Evolutionary conservation across 2,329 filamentous ascomycete genomes (phyloP).

Genomic region (Helminthosporium solani): DNA sequence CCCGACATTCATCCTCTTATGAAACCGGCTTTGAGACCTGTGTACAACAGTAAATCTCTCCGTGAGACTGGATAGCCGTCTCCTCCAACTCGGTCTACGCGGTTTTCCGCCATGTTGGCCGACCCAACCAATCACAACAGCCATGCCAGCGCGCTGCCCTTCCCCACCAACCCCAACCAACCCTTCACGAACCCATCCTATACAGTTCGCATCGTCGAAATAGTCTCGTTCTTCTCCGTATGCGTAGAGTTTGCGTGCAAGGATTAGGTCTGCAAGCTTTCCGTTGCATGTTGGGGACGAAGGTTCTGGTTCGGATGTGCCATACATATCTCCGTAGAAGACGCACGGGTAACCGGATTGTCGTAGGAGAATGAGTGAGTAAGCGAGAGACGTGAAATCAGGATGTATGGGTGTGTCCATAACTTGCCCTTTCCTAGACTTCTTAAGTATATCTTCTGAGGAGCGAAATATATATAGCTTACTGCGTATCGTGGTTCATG

Average conservation of each 20-base stretch:
- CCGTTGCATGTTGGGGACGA: conserved; percentile 1
- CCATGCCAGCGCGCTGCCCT: not conserved
- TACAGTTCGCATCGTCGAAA: not conserved
- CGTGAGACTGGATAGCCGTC: not conserved
- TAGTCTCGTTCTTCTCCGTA: conserved; percentile 1
- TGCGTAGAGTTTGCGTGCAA: conserved; percentile 1
- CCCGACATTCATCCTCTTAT: conserved; percentile 1
- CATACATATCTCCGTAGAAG: conserved; percentile 3
- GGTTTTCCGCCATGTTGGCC: not conserved
- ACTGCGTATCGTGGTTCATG: conserved; percentile 5
- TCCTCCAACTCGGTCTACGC: not conserved
- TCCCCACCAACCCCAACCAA: not conserved
- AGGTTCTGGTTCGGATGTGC: not conserved
- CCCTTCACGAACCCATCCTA: conserved; percentile 1
- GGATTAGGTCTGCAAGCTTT: conserved; percentile 2
- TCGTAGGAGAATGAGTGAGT: conserved; percentile 1
- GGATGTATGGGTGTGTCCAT: conserved; percentile 3
- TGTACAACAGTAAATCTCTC: not conserved
- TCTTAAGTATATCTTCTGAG: not conserved
- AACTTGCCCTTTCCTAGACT: conserved; percentile 1
- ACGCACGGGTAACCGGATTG: conserved; percentile 1
- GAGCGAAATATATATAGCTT: not conserved
- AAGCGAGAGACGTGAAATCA: conserved; percentile 1
- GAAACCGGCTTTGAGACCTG: not conserved
- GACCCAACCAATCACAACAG: conserved; percentile 2